Percentiles rank a stretch among this genome's conserved stretches.
Conservation (phyloP, 257 asterid genomes). For the Oldenlandia corymbosa region DNA sequence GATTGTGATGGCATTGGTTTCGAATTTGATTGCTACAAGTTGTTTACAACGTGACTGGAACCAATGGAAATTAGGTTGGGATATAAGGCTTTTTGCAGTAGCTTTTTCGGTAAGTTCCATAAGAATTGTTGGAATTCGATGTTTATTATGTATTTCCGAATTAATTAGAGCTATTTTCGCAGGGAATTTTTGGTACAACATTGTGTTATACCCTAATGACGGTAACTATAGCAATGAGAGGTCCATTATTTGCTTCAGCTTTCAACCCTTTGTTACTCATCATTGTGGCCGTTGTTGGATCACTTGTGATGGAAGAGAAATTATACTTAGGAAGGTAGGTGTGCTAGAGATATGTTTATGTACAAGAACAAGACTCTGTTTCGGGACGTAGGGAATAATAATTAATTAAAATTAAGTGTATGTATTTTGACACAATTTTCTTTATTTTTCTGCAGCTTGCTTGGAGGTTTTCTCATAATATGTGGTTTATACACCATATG, state of each 20-base stretch:
- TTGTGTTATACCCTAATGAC: conserved; percentile 5
- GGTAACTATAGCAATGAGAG: conserved; percentile 24
- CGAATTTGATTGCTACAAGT: background rate
- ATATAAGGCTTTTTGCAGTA: conserved; percentile 6
- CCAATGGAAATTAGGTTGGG: conserved; percentile 10
- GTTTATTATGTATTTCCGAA: too few relatives aligned
- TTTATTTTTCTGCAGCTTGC: conserved; percentile 14
- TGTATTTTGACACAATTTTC: too few relatives aligned
- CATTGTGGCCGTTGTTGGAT: conserved; percentile 24
- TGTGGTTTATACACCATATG: conserved; percentile 36
- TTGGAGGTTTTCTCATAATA: conserved; percentile 28
- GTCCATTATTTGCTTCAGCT: conserved; percentile 35
- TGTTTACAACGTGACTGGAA: conserved; percentile 4
- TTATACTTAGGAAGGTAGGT: conserved; percentile 41
- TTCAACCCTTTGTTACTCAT: conserved; percentile 33
- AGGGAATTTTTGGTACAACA: conserved; percentile 14
- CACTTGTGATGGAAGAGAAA: conserved; percentile 23
- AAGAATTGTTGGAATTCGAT: too few relatives aligned
- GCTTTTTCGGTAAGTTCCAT: conserved; percentile 3
- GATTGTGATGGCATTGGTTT: background rate
- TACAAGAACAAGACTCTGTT: too few relatives aligned
- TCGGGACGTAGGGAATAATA: too few relatives aligned
- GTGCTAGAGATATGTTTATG: too few relatives aligned
- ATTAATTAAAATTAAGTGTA: too few relatives aligned
- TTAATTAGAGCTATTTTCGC: too few relatives aligned